Base-by-base conservation (phyloP, 2,329 filamentous ascomycete genomes). In the Sarocladium strictum region DNA sequence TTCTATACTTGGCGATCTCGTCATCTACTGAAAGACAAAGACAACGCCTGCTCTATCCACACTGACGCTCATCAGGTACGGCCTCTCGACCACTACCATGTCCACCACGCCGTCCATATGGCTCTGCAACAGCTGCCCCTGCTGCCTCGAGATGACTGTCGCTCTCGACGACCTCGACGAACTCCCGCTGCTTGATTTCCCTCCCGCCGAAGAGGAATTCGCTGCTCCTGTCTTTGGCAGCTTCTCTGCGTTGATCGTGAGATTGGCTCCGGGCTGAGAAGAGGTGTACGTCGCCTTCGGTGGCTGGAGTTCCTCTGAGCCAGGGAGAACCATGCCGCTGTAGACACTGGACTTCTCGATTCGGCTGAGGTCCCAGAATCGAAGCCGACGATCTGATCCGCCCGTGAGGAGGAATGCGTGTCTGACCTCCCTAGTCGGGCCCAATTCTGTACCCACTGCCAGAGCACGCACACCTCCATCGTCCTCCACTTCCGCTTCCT, bases 21-120 rank as follows among this genome's bases (percentile, higher is more conserved):
- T 55, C 40, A n/a, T 60, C 62, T 69, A 80, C 61, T 77, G 74
- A 65, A 86, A 96, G 53, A 97, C 85, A 76, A 94, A 96, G 45
- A 97, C 84, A 67, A 93, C 86, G 0, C 94, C 94, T 37, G 86
- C 89, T 62, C 93, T 79, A 75, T 99, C 94, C 54, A 88, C 92
- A 60, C 89, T 95, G 51, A 97, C 78, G 32, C 92, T 87, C 90
- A 97, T 97, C 3, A 87, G 88, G 69, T 96, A 97, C 23, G 94
- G 94, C 59, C 83, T 78, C 73, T 97, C 90, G 61, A 99, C 70
- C 64, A 97, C 73, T n/a, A 87, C 87, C 61, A 97, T 85, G 71
- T 97, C 93, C 64, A 89, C 81, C 56, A 99, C 85, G 3, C 85
- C 85, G 71, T 99, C 94, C 63, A 97, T 70, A 71, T 99, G 94